Evolutionary conservation across 169 alveolate genomes (phyloP), one percentile per base, ranked within the genome.

Genomic region (Toxoplasma gondii): DNA sequence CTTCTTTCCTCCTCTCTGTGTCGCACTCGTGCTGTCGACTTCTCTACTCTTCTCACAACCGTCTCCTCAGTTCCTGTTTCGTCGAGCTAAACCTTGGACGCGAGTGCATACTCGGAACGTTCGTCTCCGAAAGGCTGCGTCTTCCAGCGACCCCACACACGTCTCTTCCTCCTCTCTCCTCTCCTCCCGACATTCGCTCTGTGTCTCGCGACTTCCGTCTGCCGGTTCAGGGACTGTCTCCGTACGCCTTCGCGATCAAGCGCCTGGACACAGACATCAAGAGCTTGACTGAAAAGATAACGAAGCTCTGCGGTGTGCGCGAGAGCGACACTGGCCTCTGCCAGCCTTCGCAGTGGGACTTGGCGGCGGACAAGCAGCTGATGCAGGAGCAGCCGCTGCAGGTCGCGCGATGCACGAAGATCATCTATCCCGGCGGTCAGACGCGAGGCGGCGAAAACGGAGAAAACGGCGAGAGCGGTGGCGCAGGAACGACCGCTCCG

Each of bases 281-380:
- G 86, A 94, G 93, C 84, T 92, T 91, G 95, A 44, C 91, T 78
- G 86, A 92, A 94, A 58, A 81, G 91, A 96, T 96, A 43, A 80
- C 92, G 78, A 96, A 94, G 87, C 91, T 96, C 49, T 93, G 95
- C 34, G 97, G 99, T 36, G 98, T 99, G n/a, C 97, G 99, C 95
- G 99, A 99, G 96, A 97, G 99, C 94, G 99, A 99, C 96, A 99
- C 99, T 43, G 99, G 99, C 0, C 97, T 99, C 39, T 98, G 99
- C 70, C 99, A 99, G 0, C 99, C 99, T 0, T 98, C 99, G 78
- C 99, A 98, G 96, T 99, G 99, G 99, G 99, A 99, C 91, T 91
- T 99, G 80, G 98, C 98, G 41, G 99, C 98, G 81, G 99, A 99
- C 97, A 98, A 98, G 96, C 99, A 98, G 97, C 97, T 98, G 96